A percentile compares a stretch with the other conserved stretches of the same genome.
Conservation (phyloP, 2,329 filamentous ascomycete species). For the Apiospora arundinis region DNA sequence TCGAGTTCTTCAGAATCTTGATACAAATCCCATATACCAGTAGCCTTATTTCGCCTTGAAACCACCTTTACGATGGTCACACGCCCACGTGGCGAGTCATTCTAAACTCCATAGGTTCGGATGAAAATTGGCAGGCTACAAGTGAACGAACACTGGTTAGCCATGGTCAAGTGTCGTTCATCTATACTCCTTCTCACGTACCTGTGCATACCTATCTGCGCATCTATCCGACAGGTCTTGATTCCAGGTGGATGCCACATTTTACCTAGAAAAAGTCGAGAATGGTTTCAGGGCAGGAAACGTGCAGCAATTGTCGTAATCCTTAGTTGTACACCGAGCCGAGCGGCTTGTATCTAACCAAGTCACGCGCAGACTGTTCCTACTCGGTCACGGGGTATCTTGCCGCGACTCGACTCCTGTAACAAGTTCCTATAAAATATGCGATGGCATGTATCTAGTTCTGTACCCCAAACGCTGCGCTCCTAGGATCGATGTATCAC, state of each 20-base stretch:
- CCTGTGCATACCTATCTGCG: no score
- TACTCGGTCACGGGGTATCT: background rate
- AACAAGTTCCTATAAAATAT: background rate
- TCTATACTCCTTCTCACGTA: background rate
- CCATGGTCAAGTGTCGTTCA: background rate
- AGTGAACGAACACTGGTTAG: background rate
- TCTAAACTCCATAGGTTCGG: background rate
- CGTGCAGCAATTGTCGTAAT: no score
- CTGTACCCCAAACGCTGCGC: background rate
- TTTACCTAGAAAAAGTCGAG: no score
- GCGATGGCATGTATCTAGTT: background rate
- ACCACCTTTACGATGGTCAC: background rate
- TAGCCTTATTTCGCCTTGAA: background rate
- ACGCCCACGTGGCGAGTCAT: background rate
- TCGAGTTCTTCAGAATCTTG: background rate
- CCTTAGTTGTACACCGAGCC: no score
- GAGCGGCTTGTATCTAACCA: background rate
- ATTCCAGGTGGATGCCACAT: no score
- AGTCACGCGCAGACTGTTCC: background rate
- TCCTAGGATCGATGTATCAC: background rate
- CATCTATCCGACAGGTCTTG: no score
- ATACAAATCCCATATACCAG: background rate
- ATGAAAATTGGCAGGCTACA: background rate
- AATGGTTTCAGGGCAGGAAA: no score
- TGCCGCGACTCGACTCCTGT: background rate